Conservation (phyloP, 2,329 filamentous ascomycete genomes). For the Chaetomiaceae sp. region DNA sequence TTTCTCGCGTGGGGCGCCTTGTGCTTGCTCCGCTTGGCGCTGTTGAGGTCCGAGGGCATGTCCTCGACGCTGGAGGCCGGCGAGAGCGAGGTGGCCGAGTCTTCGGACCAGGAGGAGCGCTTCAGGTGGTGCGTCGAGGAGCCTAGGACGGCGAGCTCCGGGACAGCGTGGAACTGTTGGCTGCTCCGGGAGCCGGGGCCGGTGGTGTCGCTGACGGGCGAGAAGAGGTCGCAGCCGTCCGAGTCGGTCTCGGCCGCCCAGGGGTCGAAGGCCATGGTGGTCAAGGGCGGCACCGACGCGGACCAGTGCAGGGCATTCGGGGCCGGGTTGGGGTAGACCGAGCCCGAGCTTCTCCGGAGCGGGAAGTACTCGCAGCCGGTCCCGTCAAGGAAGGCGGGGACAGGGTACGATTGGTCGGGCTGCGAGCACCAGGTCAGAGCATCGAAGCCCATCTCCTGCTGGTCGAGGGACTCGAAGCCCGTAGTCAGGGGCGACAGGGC, state of each 20-base stretch:
- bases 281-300: not conserved
- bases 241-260: slow-evolving; percentile 12
- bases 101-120: slow-evolving; percentile 4
- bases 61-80: not conserved
- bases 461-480: slow-evolving; percentile 3
- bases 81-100: not conserved
- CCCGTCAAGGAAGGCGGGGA: slow-evolving; percentile 10
- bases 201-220: not conserved
- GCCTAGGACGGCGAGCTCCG: not conserved
- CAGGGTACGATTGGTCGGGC: not conserved
- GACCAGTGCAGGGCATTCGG: slow-evolving; percentile 3
- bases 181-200: not conserved
- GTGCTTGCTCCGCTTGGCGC: not conserved
- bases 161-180: not conserved
- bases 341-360: not conserved
- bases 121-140: not conserved
- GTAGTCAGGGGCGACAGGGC: slow-evolving; percentile 5
- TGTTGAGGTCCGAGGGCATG: not conserved
- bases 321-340: not conserved
- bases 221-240: slow-evolving; percentile 7
- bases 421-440: slow-evolving; percentile 10
- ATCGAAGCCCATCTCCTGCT: not conserved
- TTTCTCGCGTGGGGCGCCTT: slow-evolving; percentile 2
- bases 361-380: slow-evolving; percentile 8
- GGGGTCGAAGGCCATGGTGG: not conserved